Percentiles rank a stretch among this genome's conserved stretches.
These are phyloP conservation scores for Daldinia eschscholtzii DNA, from an alignment of 2,329 filamentous ascomycete species.

Conservation along the genomic window DNA sequence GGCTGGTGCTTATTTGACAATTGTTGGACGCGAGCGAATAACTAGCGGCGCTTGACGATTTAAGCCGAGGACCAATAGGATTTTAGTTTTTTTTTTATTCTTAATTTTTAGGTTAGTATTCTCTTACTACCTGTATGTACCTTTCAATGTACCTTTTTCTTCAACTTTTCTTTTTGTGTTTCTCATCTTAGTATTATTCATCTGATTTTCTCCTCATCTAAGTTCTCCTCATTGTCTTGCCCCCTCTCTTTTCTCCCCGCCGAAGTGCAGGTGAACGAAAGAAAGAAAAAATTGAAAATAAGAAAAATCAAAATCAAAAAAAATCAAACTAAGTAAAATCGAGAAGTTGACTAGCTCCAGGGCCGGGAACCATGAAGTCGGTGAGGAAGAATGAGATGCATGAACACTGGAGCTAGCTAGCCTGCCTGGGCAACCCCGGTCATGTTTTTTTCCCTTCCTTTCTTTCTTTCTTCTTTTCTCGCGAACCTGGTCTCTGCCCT, in stretches of 20 bases:
- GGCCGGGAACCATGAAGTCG: conserved; percentile 56
- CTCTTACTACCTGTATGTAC: not conserved
- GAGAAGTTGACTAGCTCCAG: conserved; percentile 50
- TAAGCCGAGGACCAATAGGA: conserved; percentile 15
- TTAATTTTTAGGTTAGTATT: not conserved
- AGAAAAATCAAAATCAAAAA: not conserved
- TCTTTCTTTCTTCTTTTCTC: conserved; percentile 27
- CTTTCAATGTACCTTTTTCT: not conserved
- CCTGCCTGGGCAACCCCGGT: conserved; percentile 47
- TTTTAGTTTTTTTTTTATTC: not conserved
- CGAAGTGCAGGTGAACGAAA: conserved; percentile 9
- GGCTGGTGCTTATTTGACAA: conserved; percentile 40
- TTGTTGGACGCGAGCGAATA: conserved; percentile 31
- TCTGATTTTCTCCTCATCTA: not conserved
- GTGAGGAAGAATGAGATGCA: conserved; percentile 61
- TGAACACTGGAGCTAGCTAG: conserved; percentile 56
- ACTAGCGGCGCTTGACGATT: conserved; percentile 16
- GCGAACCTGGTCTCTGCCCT: conserved; percentile 49
- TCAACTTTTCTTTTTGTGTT: conserved; percentile 7
- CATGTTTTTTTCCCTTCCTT: not conserved
- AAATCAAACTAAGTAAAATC: conserved; percentile 19
- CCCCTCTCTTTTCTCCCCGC: not conserved
- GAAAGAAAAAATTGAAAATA: conserved; percentile 8
- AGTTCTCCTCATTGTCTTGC: not conserved
- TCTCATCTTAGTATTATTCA: conserved; percentile 6